These are phyloP conservation scores for Emergomyces orientalis DNA, from an alignment of 2,329 filamentous ascomycete species.

Conservation along the genomic window DNA sequence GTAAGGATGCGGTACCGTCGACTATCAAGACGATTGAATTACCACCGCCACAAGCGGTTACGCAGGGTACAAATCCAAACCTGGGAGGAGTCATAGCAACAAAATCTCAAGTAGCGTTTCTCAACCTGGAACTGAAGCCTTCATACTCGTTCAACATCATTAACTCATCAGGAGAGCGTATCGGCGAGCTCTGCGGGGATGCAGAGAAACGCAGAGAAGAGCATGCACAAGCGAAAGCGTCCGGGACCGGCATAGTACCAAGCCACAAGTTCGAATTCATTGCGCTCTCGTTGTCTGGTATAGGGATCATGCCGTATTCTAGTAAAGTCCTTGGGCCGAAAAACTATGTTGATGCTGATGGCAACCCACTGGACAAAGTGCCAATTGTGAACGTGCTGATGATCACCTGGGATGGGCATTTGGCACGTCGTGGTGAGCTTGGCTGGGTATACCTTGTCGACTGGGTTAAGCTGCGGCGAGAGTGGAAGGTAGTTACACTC, in stretches of 20 bases:
- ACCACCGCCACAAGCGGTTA: neutral
- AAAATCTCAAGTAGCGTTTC: neutral
- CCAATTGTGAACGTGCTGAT: slow-evolving; percentile 1
- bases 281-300: neutral
- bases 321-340: neutral
- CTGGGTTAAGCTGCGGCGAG: neutral
- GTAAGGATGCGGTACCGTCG: neutral
- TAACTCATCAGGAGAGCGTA: neutral
- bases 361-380: neutral
- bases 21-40: neutral
- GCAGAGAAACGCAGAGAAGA: neutral
- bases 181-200: neutral
- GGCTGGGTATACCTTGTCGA: neutral
- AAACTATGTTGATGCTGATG: slow-evolving; percentile 1
- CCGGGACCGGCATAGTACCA: neutral
- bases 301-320: neutral
- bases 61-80: neutral
- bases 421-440: neutral
- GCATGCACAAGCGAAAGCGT: neutral
- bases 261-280: neutral
- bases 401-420: neutral
- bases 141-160: neutral
- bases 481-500: neutral
- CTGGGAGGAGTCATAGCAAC: neutral
- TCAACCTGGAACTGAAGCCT: neutral